Evolutionary conservation across 257 asterid genomes (phyloP).

Genomic region (Thymus quinquecostatus): DNA sequence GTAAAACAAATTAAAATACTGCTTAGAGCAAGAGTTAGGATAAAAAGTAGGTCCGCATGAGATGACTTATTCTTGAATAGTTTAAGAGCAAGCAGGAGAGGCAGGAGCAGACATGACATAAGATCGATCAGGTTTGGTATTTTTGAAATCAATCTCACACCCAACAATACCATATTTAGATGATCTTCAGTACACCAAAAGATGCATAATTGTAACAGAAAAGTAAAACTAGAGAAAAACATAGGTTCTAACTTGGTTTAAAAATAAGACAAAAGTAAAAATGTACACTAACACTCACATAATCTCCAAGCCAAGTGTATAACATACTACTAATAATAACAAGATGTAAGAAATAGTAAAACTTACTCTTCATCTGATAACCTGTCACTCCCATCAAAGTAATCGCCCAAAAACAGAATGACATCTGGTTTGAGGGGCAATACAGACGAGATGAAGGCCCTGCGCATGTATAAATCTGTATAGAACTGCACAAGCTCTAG

Average conservation of each 20-base stretch:
- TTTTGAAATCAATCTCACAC: not conserved
- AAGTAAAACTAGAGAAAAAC: not conserved
- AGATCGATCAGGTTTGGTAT: not conserved
- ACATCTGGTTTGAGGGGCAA: conserved; percentile 82
- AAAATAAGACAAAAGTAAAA: not conserved
- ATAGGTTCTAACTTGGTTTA: not conserved
- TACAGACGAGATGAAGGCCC: conserved; percentile 83
- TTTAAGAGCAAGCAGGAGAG: conserved; percentile 10
- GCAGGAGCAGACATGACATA: conserved; percentile 21
- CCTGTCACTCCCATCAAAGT: conserved; percentile 79
- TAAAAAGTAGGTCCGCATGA: conserved; percentile 1
- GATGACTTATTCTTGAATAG: conserved; percentile 14
- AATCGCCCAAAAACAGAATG: conserved; percentile 88
- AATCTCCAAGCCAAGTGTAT: not conserved
- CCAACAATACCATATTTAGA: conserved; percentile 2
- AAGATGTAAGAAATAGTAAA: not conserved
- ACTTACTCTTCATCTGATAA: conserved; percentile 88
- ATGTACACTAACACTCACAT: not conserved
- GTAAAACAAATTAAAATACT: conserved; percentile 32
- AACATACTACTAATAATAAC: no score
- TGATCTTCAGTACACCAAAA: not conserved
- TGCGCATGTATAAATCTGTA: conserved; percentile 91
- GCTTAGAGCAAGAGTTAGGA: conserved; percentile 4
- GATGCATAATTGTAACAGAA: conserved; percentile 3
- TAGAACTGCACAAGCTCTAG: conserved; percentile 87